These are phyloP conservation scores for Pyrrhoderma noxium DNA, from an alignment of 1,284 basidiomycete genomes.

Conservation along the genomic window DNA sequence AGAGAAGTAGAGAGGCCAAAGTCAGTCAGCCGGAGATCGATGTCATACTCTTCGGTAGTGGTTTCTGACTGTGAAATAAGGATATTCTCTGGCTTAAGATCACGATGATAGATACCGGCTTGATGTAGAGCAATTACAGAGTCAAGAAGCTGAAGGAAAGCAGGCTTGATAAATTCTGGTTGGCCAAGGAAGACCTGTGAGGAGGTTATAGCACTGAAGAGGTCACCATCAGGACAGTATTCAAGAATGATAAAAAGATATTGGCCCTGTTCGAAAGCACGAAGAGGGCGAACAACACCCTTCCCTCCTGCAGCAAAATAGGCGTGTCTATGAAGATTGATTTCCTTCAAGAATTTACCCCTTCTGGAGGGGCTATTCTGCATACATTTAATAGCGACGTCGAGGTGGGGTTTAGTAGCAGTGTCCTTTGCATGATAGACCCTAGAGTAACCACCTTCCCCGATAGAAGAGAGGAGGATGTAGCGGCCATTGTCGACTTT, in stretches of 20 bases:
- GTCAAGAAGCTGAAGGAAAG: constrained; percentile 56
- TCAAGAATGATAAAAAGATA: constrained; percentile 58
- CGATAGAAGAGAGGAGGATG: constrained; percentile 45
- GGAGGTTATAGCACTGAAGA: constrained; percentile 55
- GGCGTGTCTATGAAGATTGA: constrained; percentile 50
- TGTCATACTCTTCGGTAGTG: constrained; percentile 26
- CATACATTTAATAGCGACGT: constrained; percentile 8
- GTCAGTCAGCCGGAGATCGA: constrained; percentile 47
- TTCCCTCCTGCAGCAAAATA: constrained; percentile 36
- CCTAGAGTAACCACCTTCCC: constrained; percentile 61
- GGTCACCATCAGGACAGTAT: constrained; percentile 55
- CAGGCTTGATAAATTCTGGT: constrained; percentile 41
- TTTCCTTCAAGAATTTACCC: constrained; percentile 38
- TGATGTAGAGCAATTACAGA: constrained; percentile 55
- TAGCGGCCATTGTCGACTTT: constrained; percentile 34
- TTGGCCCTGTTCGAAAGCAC: constrained; percentile 47
- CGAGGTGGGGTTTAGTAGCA: not conserved
- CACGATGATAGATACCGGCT: constrained; percentile 59
- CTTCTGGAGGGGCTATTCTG: not conserved
- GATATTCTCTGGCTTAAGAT: constrained; percentile 73
- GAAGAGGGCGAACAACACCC: constrained; percentile 52
- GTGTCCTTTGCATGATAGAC: constrained; percentile 45
- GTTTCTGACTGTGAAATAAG: constrained; percentile 33
- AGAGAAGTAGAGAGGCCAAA: constrained; percentile 62
- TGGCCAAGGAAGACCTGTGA: constrained; percentile 41